Percentiles rank a stretch among this genome's conserved stretches.
These are phyloP conservation scores for Mortierella sp. DNA, from an alignment of 371 early-diverging fungal genomes.

Conservation along the genomic window DNA sequence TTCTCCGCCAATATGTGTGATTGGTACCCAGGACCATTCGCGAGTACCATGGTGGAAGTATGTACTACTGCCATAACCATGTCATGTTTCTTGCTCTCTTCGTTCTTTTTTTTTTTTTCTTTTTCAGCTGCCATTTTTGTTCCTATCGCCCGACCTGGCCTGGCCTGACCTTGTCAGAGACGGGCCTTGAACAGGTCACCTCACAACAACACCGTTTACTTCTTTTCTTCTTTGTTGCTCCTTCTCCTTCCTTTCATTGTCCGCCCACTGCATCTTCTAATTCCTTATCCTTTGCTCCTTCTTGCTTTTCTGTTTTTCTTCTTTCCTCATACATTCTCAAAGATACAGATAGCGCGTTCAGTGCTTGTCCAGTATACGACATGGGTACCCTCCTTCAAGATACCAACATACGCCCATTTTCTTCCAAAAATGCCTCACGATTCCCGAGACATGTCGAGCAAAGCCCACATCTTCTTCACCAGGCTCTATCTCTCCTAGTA, in stretches of 20 bases:
- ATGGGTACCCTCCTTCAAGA: not conserved
- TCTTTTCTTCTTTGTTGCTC: not conserved
- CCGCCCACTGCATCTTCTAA: not conserved
- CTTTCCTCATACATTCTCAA: not conserved
- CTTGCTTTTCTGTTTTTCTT: not conserved
- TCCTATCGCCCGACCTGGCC: not conserved
- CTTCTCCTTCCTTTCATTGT: not conserved
- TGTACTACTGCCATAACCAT: too few relatives aligned
- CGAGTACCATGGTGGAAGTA: too few relatives aligned
- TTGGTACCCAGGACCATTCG: too few relatives aligned
- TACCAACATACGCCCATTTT: not conserved
- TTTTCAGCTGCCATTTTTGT: not conserved
- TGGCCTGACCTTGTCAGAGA: not conserved
- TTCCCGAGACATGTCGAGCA: not conserved
- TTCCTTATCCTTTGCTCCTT: not conserved
- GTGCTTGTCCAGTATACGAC: not conserved
- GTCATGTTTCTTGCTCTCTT: not conserved
- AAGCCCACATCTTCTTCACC: not conserved
- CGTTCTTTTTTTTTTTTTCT: not conserved
- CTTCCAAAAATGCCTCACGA: not conserved
- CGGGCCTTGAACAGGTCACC: constrained; percentile 5
- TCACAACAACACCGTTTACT: not conserved
- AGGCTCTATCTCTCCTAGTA: not conserved
- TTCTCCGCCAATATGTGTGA: not conserved
- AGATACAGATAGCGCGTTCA: not conserved